Evolutionary conservation across 2,329 filamentous ascomycete species (phyloP).

Genomic region (Ascochyta rabiei): DNA sequence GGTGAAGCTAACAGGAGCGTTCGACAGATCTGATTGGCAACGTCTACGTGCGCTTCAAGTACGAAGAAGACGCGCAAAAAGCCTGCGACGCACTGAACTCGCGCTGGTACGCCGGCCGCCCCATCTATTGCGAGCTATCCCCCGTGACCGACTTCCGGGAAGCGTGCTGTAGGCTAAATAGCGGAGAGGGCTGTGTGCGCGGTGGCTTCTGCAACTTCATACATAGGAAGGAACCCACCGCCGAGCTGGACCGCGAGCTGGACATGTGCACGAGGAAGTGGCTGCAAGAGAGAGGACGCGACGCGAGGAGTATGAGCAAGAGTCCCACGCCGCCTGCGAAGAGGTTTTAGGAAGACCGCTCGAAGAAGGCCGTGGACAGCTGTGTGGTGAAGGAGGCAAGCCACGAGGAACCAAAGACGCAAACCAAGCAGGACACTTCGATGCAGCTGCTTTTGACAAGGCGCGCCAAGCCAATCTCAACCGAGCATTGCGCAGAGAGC

Average conservation of each 20-base stretch:
- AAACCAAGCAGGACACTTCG: not conserved
- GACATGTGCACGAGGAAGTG: conserved; percentile 94
- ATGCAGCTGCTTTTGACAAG: not conserved
- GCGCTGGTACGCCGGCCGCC: conserved; percentile 94
- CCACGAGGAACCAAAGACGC: not conserved
- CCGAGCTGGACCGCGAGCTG: conserved; percentile 87
- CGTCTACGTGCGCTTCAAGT: conserved; percentile 99
- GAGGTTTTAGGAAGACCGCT: conserved; percentile 12
- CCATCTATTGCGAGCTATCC: conserved; percentile 96
- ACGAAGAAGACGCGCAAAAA: conserved; percentile 92
- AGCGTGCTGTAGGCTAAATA: conserved; percentile 93
- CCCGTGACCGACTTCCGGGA: conserved; percentile 98
- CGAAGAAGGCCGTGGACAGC: conserved; percentile 54
- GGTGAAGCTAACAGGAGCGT: not conserved
- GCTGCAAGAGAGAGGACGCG: conserved; percentile 82
- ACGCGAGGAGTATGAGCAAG: conserved; percentile 79
- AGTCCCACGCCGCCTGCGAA: conserved; percentile 84
- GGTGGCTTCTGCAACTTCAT: conserved; percentile 99
- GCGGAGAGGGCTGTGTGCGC: conserved; percentile 91
- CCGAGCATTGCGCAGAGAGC: not conserved
- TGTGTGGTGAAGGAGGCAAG: conserved; percentile 56
- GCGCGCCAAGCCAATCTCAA: not conserved
- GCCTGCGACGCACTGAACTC: conserved; percentile 94
- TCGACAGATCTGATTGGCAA: conserved; percentile 87
- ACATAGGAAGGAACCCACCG: conserved; percentile 90